These are phyloP conservation scores for Wakefieldia striispora DNA, from an alignment of 768 basidiomycete species.

Conservation along the genomic window DNA sequence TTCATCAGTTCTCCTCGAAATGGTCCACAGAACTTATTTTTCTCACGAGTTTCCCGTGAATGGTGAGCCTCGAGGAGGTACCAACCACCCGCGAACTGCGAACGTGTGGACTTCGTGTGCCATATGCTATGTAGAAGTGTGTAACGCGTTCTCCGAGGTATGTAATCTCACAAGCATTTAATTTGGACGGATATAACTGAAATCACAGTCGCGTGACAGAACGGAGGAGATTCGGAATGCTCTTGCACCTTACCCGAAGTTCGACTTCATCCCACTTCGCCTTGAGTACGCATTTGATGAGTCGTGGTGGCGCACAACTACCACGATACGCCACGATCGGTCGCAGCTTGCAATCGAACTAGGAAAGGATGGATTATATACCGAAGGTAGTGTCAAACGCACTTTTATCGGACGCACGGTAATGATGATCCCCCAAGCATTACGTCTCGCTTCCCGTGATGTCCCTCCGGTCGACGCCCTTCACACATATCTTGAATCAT, in stretches of 20 bases:
- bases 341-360: constrained; percentile 45
- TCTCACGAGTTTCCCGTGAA: constrained; percentile 23
- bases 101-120: constrained; percentile 60
- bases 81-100: constrained; percentile 61
- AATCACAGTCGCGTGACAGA: constrained; percentile 49
- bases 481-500: constrained; percentile 53
- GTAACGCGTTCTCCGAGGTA: constrained; percentile 59
- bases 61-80: constrained; percentile 48
- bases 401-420: not conserved
- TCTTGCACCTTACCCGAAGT: constrained; percentile 46
- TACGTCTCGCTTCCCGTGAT: constrained; percentile 14
- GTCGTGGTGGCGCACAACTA: constrained; percentile 59
- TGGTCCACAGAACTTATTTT: constrained; percentile 62
- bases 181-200: constrained; percentile 4
- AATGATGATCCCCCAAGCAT: constrained; percentile 16
- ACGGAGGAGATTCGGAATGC: constrained; percentile 48
- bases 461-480: constrained; percentile 33
- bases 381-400: constrained; percentile 23
- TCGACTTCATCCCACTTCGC: constrained; percentile 61
- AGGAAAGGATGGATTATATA: constrained; percentile 47
- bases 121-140: constrained; percentile 72
- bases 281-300: constrained; percentile 74
- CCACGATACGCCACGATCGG: constrained; percentile 27
- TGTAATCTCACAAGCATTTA: constrained; percentile 24
- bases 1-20: constrained; percentile 69